A percentile compares a stretch with the other conserved stretches of the same genome.
phyloP scores from a whole-genome alignment of 108 stramenopile species.

The Pseudonitzschia delicatissima region DNA sequence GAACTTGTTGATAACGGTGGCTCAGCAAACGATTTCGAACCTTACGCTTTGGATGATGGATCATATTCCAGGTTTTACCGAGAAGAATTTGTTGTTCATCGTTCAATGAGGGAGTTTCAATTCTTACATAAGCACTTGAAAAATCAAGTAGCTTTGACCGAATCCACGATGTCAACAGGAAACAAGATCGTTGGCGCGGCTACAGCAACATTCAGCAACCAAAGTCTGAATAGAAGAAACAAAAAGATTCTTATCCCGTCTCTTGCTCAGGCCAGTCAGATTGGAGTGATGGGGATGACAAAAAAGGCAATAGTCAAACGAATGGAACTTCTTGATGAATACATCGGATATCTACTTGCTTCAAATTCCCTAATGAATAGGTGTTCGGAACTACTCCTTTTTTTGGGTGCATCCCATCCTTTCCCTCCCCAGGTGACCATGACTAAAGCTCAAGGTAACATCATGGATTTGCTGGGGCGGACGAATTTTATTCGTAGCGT shows the following conservation, averaged over 20 bases:
- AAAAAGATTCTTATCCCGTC: slow-evolving; percentile 72
- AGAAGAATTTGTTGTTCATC: slow-evolving; percentile 81
- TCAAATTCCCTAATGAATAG: slow-evolving; percentile 53
- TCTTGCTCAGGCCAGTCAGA: slow-evolving; percentile 66
- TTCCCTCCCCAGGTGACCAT: slow-evolving; percentile 46
- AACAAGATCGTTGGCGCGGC: slow-evolving; percentile 70
- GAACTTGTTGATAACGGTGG: slow-evolving; percentile 49
- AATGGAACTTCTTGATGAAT: slow-evolving; percentile 65
- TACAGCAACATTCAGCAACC: slow-evolving; percentile 53
- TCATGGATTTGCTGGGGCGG: slow-evolving; percentile 51
- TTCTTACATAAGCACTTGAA: slow-evolving; percentile 83
- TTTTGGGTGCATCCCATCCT: slow-evolving; percentile 72
- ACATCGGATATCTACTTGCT: slow-evolving; percentile 64
- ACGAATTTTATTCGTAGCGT: slow-evolving; percentile 33
- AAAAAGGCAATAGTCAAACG: slow-evolving; percentile 62
- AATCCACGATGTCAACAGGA: slow-evolving; percentile 64
- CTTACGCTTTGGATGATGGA: slow-evolving; percentile 26
- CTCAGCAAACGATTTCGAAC: slow-evolving; percentile 27
- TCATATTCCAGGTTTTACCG: slow-evolving; percentile 13
- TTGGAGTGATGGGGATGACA: slow-evolving; percentile 61
- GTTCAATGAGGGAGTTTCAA: slow-evolving; percentile 80
- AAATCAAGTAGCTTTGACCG: slow-evolving; percentile 53
- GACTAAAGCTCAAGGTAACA: slow-evolving; percentile 13
- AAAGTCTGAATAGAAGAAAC: slow-evolving; percentile 33
- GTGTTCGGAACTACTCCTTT: slow-evolving; percentile 71